Base-by-base conservation (phyloP, 192 early-diverging fungal genomes). In the Coemansia sp. region DNA sequence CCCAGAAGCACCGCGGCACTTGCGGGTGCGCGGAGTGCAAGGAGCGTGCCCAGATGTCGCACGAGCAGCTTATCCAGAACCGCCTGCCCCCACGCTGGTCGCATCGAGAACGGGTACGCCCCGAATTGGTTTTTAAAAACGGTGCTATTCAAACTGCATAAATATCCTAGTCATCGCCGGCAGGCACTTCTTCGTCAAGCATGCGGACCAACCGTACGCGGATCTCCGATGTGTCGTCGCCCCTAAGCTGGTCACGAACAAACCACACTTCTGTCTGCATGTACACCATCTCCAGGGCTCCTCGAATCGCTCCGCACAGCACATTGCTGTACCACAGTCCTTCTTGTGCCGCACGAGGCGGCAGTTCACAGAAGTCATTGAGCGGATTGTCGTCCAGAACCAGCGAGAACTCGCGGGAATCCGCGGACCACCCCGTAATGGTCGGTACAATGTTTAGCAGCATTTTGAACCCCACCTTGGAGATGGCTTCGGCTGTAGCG, bases 261-360 rank as follows among this genome's bases (percentile, higher is more conserved):
- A 97, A 98, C 33, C 63, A 69, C 7, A 82, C 81, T 61, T 97
- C 91, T 3, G 92, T 87, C 60, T 96, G 93, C 87, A 99, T 87
- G 68, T 92, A 88, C 28, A 95, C 91, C 94, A 99, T 98, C 57
- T 99, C 97, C 36, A 97, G 77, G 7, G 94, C 89, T 3, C 94
- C 97, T 13, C 97, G 83, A 42, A 99, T 60, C 2, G 98, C 91
- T 2, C 97, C 97, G 59, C 92, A 94, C 31, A 96, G 76, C 19
- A 98, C 84, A 59, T 99, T 99, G 19, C 93, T 95, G 64, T 96
- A 99, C 94, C 93, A 97, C 54, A 99, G 75, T 16, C 88, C 91
- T 11, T 81, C 81, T 53, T 86, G 77, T 14, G 82, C 56, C 2
- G 84, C 79, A 58, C 88, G 87, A 18, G 89, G 86, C 10, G 97